These are phyloP conservation scores for Sugiyamaella paludigena DNA, from an alignment of 1,139 yeast genomes.

Conservation along the genomic window DNA sequence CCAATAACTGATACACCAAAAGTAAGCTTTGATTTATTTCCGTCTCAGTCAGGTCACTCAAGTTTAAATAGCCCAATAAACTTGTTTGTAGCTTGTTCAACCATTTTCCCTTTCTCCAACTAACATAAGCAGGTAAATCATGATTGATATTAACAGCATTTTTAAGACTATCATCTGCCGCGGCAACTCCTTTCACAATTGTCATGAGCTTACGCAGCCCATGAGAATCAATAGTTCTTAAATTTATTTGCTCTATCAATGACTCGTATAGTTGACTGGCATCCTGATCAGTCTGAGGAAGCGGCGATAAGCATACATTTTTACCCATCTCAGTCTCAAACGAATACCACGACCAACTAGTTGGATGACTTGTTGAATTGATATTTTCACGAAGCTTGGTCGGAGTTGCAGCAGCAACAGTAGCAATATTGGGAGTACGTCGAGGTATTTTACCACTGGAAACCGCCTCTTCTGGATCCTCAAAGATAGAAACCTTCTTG, in stretches of 20 bases:
- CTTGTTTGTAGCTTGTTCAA: conserved; percentile 20
- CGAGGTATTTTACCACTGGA: conserved; percentile 1
- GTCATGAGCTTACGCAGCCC: conserved; percentile 29
- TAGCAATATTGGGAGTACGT: conserved; percentile 1
- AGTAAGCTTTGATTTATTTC: conserved; percentile 27
- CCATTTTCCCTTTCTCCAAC: conserved; percentile 26
- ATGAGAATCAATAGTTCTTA: conserved; percentile 25
- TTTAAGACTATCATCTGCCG: conserved; percentile 4
- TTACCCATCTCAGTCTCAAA: conserved; percentile 21
- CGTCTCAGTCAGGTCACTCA: conserved; percentile 18
- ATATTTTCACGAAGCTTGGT: conserved; percentile 13
- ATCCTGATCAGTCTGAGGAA: conserved; percentile 27
- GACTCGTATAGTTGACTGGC: conserved; percentile 26
- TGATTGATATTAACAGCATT: conserved; percentile 1
- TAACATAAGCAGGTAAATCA: conserved; percentile 20
- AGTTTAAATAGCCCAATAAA: conserved; percentile 20
- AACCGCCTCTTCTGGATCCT: conserved; percentile 16
- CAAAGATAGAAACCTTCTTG: conserved; percentile 14
- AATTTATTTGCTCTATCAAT: conserved; percentile 23
- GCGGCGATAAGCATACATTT: conserved; percentile 24
- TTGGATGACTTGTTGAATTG: conserved; percentile 1
- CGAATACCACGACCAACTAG: conserved; percentile 20
- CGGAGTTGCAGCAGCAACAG: conserved; percentile 6
- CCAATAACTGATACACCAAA: conserved; percentile 25
- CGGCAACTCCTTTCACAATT: conserved; percentile 23